Percentiles rank a stretch among this genome's conserved stretches.
Conservation (phyloP, 2,329 filamentous ascomycete genomes). For the Diaporthe citri region DNA sequence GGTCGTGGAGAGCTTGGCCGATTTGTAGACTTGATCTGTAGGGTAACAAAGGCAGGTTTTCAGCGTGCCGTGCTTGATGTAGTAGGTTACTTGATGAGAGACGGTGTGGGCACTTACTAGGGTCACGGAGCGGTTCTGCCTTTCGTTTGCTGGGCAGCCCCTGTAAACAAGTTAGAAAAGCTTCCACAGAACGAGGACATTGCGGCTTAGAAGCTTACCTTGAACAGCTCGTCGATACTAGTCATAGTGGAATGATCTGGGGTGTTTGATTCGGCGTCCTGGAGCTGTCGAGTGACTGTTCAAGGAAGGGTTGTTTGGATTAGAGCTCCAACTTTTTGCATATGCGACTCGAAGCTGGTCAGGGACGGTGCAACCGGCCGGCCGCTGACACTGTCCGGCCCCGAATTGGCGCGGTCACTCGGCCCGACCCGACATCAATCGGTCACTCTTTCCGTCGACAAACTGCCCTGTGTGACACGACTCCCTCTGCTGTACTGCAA, state of each 20-base stretch:
- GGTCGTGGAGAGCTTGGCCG: slow-evolving; percentile 63
- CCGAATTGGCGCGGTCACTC: background rate
- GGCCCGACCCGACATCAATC: background rate
- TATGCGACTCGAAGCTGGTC: background rate
- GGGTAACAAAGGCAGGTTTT: background rate
- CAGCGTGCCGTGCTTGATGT: background rate
- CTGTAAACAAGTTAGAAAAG: slow-evolving; percentile 44
- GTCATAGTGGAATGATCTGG: slow-evolving; percentile 57
- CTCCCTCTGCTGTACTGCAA: background rate
- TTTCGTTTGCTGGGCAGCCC: slow-evolving; percentile 72
- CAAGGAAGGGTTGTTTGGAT: background rate
- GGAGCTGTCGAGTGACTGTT: background rate
- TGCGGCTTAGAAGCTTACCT: slow-evolving; percentile 52
- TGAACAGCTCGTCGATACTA: slow-evolving; percentile 71
- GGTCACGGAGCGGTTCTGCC: slow-evolving; percentile 71
- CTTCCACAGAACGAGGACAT: background rate
- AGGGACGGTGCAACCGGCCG: background rate
- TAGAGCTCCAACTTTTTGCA: slow-evolving; percentile 32
- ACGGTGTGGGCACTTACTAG: slow-evolving; percentile 61
- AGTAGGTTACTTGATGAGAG: background rate
- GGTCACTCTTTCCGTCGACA: background rate
- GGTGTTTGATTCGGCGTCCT: background rate
- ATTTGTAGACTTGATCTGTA: slow-evolving; percentile 74
- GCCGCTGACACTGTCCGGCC: background rate
- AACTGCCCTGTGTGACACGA: background rate